Base-by-base conservation (phyloP, 129 eudicot genomes). In the Tagetes patula region DNA sequence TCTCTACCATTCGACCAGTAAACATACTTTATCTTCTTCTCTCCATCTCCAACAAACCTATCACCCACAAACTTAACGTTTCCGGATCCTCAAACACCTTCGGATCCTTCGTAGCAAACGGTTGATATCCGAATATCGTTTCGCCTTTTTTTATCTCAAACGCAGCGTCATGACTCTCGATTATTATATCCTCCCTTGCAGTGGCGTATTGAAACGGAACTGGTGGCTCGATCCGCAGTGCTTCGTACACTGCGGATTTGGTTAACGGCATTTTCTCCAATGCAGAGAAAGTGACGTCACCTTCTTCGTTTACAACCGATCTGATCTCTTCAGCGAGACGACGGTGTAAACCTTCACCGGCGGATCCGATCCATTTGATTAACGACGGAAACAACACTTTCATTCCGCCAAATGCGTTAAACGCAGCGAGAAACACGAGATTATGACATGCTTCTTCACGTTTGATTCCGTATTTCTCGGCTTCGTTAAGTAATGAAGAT, bases 1-100 rank as follows among this genome's bases (percentile, higher is more conserved):
- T 88, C 96, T 45, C 81, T 72, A 42, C 84, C 96, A 72, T 88
- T 88, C 40, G 96, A 88, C 96, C 96, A 89, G 60, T 82, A 89
- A 3, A 89, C 89, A 60, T 89, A 86, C 74, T 74, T 70, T 5
- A 89, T 4, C 64, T 86, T 52, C 75, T 78, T 77, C 74, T 86
- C 96, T 1, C 96, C 96, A 0, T 86, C 85, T 6, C 91, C 91
- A 14, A 89, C 81, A 42, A 89, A 89, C 63, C 96, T 84, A 27
- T 89, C 91, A 6, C 79, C 79, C 0, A 84, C 36, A 2, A 74
- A 89, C 31, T 80, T 84, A 74, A 89, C 31, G 77, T 84, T 3
- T 89, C 89, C 0, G 91, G 85, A 41, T 82, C 69, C 3, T 63
- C 71, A 13, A 89, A 89, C 56, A 89, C 82, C 81, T 69, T 84